Evolutionary conservation across 2,329 filamentous ascomycete species (phyloP).

Genomic region (Colletotrichum plurivorum): DNA sequence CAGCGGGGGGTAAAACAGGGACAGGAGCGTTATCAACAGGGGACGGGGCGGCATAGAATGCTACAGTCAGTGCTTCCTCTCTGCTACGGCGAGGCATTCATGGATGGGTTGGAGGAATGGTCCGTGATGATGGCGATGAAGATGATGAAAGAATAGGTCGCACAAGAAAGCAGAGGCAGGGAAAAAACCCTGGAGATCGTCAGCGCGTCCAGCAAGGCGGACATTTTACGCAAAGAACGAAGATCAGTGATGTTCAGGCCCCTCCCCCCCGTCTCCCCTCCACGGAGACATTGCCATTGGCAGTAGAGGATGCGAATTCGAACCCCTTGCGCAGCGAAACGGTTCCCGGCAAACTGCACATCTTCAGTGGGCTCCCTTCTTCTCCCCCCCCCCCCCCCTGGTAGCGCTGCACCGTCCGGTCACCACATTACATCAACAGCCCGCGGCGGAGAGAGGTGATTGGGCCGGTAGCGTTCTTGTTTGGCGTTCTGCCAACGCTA

Average conservation of each 20-base stretch:
- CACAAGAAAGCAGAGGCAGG: slow-evolving; percentile 4
- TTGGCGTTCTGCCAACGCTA: too few species aligned
- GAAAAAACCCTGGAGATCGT: slow-evolving; percentile 34
- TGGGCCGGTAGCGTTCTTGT: slow-evolving; percentile 1
- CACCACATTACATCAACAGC: slow-evolving; percentile 20
- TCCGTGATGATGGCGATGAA: neutral
- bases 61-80: too few species aligned
- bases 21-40: neutral
- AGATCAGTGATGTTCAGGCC: slow-evolving; percentile 16
- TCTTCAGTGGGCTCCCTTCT: neutral
- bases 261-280: neutral
- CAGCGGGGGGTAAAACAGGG: neutral
- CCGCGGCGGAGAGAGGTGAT: neutral
- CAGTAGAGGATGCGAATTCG: slow-evolving; percentile 16
- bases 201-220: neutral
- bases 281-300: slow-evolving; percentile 17
- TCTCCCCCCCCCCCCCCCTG: neutral
- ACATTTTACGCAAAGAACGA: slow-evolving; percentile 10
- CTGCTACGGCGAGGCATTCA: too few species aligned
- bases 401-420: neutral
- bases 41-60: too few species aligned
- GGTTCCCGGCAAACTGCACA: neutral
- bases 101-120: too few species aligned
- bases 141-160: neutral
- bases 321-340: neutral